Evolutionary conservation across 805 yeast species (phyloP), one percentile per base, ranked within the genome.

Genomic region (Kurtzmaniella cleridarum): DNA sequence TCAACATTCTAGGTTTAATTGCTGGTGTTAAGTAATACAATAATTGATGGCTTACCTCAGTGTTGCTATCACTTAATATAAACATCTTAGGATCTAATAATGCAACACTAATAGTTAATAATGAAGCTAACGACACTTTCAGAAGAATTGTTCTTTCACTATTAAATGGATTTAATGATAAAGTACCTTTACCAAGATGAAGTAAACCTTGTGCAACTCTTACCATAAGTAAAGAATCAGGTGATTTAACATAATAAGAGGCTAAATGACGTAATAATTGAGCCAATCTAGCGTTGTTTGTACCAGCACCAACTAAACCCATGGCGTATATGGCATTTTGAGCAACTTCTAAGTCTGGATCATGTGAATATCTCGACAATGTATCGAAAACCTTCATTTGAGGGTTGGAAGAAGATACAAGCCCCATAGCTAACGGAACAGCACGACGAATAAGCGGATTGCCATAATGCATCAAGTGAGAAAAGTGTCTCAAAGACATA

Each of bases 271-370:
- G 79, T 55, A 93, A 75, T 47, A 93, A 73, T 68, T 93, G 98
- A 3, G 98, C 98, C 47, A 93, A 73, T 68, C 99, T 84, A 6
- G 99, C 98, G 59, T 93, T 93, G 65, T 93, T 91, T 23, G 98
- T 93, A 65, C 99, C 99, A 15, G 98, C 93, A 59, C 98, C 98
- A 51, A 91, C 95, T 46, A 93, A 68, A 40, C 99, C 99, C 98
- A 93, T 90, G 32, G 96, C 81, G 54, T 87, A 91, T 47, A 93
- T 89, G 15, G 98, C 89, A 58, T 90, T 93, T 59, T 83, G 82
- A 5, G 98, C 96, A 40, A 93, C 96, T 55, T 87, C 95, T 50
- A 86, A 67, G 60, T 93, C 97, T 41, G 87, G 81, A 56, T 93
- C 99, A 64, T 93, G 99, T 7, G 98, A 88, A 66, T 87, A 89